Conservation (phyloP, 192 early-diverging fungal genomes). For the Jimgerdemannia lactiflua region DNA sequence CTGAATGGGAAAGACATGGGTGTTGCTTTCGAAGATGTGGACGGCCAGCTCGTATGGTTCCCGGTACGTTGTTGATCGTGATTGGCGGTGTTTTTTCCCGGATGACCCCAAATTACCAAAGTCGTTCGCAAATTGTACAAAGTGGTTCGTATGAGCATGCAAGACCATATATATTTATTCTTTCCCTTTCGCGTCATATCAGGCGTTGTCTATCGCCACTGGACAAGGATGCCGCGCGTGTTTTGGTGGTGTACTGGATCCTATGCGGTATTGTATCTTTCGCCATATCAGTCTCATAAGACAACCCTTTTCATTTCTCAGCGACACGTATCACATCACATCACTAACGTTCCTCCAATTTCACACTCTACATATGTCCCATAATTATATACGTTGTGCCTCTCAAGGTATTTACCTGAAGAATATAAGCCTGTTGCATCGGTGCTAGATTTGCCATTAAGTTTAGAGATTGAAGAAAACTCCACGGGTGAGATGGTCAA, state of each 20-base stretch:
- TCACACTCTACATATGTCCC: no score
- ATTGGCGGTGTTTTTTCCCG: background rate
- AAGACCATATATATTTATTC: no score
- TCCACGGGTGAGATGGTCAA: background rate
- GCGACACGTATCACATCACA: no score
- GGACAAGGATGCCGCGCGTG: background rate
- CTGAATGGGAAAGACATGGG: slow-evolving; percentile 58
- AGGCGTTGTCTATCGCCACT: background rate
- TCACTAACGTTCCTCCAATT: no score
- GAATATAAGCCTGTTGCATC: background rate
- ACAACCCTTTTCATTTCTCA: no score
- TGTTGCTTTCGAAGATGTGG: slow-evolving; percentile 53
- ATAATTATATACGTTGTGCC: background rate
- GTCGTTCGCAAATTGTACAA: no score
- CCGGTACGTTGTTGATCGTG: slow-evolving; percentile 19
- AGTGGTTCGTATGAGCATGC: no score
- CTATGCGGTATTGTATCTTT: background rate
- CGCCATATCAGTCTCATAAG: no score
- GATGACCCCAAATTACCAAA: background rate
- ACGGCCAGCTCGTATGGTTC: slow-evolving; percentile 17
- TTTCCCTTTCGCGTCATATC: no score
- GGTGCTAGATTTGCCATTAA: background rate
- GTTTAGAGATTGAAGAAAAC: background rate
- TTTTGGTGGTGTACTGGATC: background rate
- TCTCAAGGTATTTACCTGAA: background rate